Base-by-base conservation (phyloP, 768 basidiomycete genomes). In the Roridomyces roridus region DNA sequence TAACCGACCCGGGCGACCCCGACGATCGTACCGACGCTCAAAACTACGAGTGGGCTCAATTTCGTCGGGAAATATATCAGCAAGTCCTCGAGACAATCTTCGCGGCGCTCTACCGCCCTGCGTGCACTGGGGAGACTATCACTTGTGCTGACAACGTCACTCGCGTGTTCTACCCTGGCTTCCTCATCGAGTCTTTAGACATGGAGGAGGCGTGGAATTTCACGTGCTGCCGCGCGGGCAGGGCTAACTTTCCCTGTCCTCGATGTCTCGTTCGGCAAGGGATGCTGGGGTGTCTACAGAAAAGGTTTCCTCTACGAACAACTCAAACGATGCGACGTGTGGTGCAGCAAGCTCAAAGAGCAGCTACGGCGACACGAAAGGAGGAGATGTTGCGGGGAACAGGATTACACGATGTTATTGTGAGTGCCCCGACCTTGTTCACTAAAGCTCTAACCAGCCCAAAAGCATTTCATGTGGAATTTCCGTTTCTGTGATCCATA, bases 401-500 rank as follows among this genome's bases (percentile, higher is more conserved):
- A 44, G 69, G 68, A 10, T 37, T 69, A 12, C 67, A 68, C 44
- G 48, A 62, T 37, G 60, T 68, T 24, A 23, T 63, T 51, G 68
- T 67, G 25, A 44, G 61, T 46, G 11, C 8, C n/a, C n/a, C n/a
- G n/a, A n/a, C n/a, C n/a, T n/a, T n/a, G n/a, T n/a, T n/a, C n/a
- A n/a, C n/a, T n/a, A n/a, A n/a, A n/a, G n/a, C n/a, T n/a, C n/a
- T n/a, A n/a, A n/a, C n/a, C n/a, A n/a, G n/a, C n/a, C n/a, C n/a
- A n/a, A n/a, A n/a, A 70, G 68, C 70, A 72, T 51, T 67, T 65
- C 31, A 51, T 71, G 5, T 71, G 70, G 71, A 57, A 57, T 15
- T 62, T 68, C 34, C 57, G 52, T 3, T 65, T 69, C 40, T 66
- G 65, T 5, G 57, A 69, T 55, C 62, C 63, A 7, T 70, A 71